phyloP scores from a whole-genome alignment of 169 alveolate species.

The Cryptosporidium meleagridis region DNA sequence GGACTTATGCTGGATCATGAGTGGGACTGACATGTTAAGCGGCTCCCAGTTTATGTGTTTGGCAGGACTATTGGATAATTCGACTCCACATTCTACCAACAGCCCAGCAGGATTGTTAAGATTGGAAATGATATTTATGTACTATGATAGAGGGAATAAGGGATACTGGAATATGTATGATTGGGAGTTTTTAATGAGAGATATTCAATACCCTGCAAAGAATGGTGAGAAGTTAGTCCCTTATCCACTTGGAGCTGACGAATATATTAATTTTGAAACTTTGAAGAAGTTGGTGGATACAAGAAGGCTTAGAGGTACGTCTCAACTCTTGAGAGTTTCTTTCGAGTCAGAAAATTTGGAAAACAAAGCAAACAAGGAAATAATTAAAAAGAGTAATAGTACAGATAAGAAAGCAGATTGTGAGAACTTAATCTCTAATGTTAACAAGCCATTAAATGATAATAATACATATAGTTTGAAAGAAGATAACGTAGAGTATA shows the following conservation, averaged over 20 bases:
- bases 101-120: conserved; percentile 69
- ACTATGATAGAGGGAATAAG: conserved; percentile 49
- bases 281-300: conserved; percentile 68
- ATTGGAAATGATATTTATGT: conserved; percentile 56
- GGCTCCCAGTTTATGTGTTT: conserved; percentile 74
- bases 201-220: conserved; percentile 70
- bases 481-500: not conserved
- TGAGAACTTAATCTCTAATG: not conserved
- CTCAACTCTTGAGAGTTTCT: conserved; percentile 62
- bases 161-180: conserved; percentile 65
- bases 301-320: conserved; percentile 67
- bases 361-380: not conserved
- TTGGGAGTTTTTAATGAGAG: conserved; percentile 58
- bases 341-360: conserved; percentile 5
- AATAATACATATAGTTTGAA: not conserved
- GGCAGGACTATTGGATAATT: conserved; percentile 71
- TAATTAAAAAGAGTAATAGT: not conserved
- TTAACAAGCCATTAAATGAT: not conserved
- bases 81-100: conserved; percentile 71
- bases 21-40: conserved; percentile 48
- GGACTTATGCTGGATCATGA: conserved; percentile 63
- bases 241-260: conserved; percentile 46
- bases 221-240: conserved; percentile 69
- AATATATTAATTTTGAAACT: conserved; percentile 21
- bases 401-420: not conserved